Conservation (phyloP, 345 rosid species). For the Toxicodendron radicans region DNA sequence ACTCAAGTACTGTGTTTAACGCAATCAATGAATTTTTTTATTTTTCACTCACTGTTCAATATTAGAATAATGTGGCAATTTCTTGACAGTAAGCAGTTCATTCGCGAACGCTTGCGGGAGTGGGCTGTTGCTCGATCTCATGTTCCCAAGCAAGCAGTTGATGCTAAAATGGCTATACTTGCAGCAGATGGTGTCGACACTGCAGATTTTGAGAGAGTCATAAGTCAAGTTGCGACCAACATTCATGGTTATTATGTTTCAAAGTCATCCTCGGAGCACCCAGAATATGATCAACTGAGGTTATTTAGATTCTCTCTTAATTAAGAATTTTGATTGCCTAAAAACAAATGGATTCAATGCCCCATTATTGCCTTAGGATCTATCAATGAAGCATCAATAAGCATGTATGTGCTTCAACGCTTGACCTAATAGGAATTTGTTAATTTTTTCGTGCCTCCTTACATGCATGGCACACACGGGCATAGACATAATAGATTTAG, state of each 20-base stretch:
- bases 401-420: not conserved
- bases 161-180: slow-evolving; percentile 48
- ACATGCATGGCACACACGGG: not conserved
- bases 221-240: slow-evolving; percentile 52
- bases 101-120: slow-evolving; percentile 64
- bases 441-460: not conserved
- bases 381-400: not conserved
- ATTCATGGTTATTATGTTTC: slow-evolving; percentile 54
- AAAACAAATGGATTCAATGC: not conserved
- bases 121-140: slow-evolving; percentile 59
- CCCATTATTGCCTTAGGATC: not conserved
- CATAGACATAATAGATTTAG: not conserved
- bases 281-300: slow-evolving; percentile 70
- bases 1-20: not conserved
- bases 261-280: slow-evolving; percentile 59
- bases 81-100: slow-evolving; percentile 55
- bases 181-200: slow-evolving; percentile 69
- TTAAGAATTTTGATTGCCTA: not conserved
- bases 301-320: slow-evolving; percentile 20
- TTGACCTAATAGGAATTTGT: not conserved
- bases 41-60: not conserved
- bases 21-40: not conserved
- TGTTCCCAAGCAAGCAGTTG: slow-evolving; percentile 54
- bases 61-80: slow-evolving; percentile 15
- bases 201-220: slow-evolving; percentile 56